Conservation (phyloP, 2,329 filamentous ascomycete genomes). For the Hypoxylon sp. region DNA sequence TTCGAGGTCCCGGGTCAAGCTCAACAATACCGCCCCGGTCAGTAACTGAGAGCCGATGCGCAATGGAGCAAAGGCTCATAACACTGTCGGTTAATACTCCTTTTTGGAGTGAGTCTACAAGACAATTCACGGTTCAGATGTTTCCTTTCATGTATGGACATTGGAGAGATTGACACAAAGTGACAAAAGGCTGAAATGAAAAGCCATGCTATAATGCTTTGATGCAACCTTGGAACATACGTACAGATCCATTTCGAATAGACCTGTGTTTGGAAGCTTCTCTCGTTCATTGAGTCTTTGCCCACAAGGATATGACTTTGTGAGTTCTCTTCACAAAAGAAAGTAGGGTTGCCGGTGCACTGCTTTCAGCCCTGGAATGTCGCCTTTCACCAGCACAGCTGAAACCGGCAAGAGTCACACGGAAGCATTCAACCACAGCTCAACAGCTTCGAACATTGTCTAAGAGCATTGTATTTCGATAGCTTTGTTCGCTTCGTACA, state of each 20-base stretch:
- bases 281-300: background rate
- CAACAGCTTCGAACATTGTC: conserved; percentile 27
- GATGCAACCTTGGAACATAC: background rate
- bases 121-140: background rate
- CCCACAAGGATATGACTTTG: conserved; percentile 15
- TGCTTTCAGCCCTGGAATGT: conserved; percentile 46
- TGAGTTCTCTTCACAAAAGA: conserved; percentile 29
- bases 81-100: background rate
- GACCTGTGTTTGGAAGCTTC: conserved; percentile 12
- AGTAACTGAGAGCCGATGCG: background rate
- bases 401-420: conserved; percentile 37
- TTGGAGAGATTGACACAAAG: background rate
- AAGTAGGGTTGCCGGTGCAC: background rate
- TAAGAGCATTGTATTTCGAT: conserved; percentile 11
- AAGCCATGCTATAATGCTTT: background rate
- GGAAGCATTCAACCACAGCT: conserved; percentile 43
- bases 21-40: conserved; percentile 22
- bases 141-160: conserved; percentile 7
- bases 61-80: background rate
- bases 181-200: conserved; percentile 1
- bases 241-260: background rate
- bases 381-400: conserved; percentile 25
- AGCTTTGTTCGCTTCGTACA: conserved; percentile 34
- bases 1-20: conserved; percentile 44
- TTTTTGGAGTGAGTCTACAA: background rate